Evolutionary conservation across 495 filamentous ascomycete genomes (phyloP), one percentile per base, ranked within the genome.

Genomic region (Hypoxylon intermedium): DNA sequence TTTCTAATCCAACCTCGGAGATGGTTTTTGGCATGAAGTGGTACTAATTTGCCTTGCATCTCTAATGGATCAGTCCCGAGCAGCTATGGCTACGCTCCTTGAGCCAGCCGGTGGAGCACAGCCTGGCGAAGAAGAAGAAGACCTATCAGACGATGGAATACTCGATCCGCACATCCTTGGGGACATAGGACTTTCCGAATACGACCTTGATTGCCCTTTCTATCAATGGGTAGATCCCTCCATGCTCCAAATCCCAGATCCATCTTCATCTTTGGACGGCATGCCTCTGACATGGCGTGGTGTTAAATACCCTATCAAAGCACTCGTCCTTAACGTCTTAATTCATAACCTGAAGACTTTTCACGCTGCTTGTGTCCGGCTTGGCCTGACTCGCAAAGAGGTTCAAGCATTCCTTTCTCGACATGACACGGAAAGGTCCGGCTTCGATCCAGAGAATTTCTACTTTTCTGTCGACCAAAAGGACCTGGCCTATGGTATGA

Each of bases 221-320:
- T n/a, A 4, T 11, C 31, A 34, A n/a, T 34, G 12, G 7, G 12
- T 5, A 2, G 12, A 34, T 12, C 31, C 9, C 5, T 34, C 31
- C 9, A 12, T 2, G 2, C 6, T 34, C 12, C 7, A 11, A n/a
- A 2, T 34, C 2, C 6, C 31, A 34, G 2, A 2, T 2, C 7
- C 7, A 34, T 34, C 31, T 12, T 34, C 12, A 11, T 34, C 31
- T 34, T 2, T 5, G 12, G 6, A n/a, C 2, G 12, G 12, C 2
- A 9, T 34, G 7, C 31, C 31, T 11, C 31, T 2, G 6, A 34
- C 2, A 2, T 34, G 31, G 31, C 5, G 12, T 2, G 12, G 5
- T 9, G 9, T 58, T 15, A 28, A 48, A 9, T 49, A 54, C 28
- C 11, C 49, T 6, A 50, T 44, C 3, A 26, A 43, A 11, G 58